phyloP scores from a whole-genome alignment of 2,329 filamentous ascomycete genomes.

The Pseudocercospora musae region DNA sequence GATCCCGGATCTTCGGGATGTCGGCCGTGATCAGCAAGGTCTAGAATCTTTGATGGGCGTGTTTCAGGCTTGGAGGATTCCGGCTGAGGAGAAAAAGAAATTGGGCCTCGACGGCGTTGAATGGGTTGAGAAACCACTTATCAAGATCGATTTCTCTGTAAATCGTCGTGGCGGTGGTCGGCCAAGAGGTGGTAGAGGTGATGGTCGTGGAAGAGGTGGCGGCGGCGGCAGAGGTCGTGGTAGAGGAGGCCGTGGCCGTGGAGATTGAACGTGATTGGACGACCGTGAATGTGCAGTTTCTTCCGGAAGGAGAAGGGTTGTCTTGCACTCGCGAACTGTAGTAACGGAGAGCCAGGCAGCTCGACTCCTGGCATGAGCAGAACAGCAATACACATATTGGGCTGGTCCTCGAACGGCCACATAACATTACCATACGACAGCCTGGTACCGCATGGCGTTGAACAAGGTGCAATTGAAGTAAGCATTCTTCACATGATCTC shows the following conservation, averaged over 20 bases:
- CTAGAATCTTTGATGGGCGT: conserved; percentile 52
- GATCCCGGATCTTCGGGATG: conserved; percentile 62
- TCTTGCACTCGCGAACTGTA: no score
- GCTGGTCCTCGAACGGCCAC: no score
- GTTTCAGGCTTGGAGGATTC: conserved; percentile 68
- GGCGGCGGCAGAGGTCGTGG: neutral
- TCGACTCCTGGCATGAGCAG: no score
- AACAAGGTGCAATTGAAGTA: no score
- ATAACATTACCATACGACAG: no score
- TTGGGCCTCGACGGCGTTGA: conserved; percentile 56
- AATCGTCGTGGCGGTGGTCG: conserved; percentile 40
- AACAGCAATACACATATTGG: no score
- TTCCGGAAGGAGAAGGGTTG: no score
- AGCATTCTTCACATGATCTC: no score
- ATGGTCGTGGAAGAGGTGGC: conserved; percentile 15
- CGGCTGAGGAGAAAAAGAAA: conserved; percentile 55
- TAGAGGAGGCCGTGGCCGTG: conserved; percentile 8
- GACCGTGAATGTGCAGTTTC: neutral
- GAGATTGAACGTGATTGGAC: neutral
- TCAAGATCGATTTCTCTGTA: conserved; percentile 62
- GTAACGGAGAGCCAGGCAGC: no score
- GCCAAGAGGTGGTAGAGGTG: conserved; percentile 28
- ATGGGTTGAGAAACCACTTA: conserved; percentile 66
- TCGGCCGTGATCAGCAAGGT: conserved; percentile 36
- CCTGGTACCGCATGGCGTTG: no score